Evolutionary conservation across 371 early-diverging fungal genomes (phyloP).

Genomic region (Blastocladiella emersonii): DNA sequence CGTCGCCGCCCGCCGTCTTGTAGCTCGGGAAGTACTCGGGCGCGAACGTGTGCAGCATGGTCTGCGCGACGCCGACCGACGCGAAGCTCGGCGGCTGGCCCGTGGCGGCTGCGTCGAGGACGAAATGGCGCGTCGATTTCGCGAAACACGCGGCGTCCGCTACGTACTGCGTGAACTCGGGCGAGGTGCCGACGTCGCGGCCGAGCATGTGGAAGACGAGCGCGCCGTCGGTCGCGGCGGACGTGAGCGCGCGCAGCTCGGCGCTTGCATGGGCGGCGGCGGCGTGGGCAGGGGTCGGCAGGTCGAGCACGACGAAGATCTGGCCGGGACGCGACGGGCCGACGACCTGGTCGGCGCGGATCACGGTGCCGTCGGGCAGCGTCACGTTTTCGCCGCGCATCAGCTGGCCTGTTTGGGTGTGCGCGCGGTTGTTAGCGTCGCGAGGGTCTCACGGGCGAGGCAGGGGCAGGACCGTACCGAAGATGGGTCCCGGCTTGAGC

Average conservation of each 20-base stretch:
- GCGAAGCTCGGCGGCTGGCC: neutral
- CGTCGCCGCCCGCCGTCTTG: neutral
- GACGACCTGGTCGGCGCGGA: conserved; percentile 59
- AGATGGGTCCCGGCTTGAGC: conserved; percentile 53
- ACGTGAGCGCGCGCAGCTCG: neutral
- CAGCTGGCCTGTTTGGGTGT: conserved; percentile 28
- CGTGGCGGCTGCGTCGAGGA: neutral
- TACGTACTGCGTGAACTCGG: neutral
- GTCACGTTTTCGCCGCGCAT: conserved; percentile 52
- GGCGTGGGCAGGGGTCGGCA: conserved; percentile 54
- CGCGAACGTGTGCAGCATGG: neutral
- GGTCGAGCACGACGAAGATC: conserved; percentile 72
- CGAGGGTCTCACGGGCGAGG: neutral
- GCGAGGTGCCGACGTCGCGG: neutral
- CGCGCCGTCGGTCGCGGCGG: neutral
- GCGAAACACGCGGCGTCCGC: neutral
- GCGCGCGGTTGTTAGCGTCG: neutral
- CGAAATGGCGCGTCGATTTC: neutral
- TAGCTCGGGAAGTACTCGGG: neutral
- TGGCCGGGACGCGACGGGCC: conserved; percentile 39
- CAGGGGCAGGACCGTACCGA: conserved; percentile 22
- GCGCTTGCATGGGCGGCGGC: conserved; percentile 23
- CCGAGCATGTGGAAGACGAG: conserved; percentile 55
- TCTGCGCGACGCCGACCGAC: neutral
- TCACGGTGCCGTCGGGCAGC: conserved; percentile 46